phyloP scores from a whole-genome alignment of 345 rosid species.

The Diplotaxis tenuifolia region DNA sequence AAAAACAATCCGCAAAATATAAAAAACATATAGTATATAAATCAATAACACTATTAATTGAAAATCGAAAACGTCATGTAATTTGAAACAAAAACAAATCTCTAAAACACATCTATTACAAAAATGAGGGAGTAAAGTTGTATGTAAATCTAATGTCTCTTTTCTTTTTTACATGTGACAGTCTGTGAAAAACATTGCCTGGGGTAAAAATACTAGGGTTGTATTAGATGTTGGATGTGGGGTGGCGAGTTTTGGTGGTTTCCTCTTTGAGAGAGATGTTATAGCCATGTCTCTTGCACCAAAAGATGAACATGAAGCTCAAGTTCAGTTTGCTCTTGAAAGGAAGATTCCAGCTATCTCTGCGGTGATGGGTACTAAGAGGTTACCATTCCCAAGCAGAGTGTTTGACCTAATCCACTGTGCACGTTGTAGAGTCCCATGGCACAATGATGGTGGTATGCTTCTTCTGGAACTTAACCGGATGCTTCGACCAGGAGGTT shows the following conservation, averaged over 20 bases:
- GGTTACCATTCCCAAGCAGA: constrained; percentile 81
- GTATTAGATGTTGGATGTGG: constrained; percentile 92
- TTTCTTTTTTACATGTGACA: constrained; percentile 23
- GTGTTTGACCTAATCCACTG: constrained; percentile 90
- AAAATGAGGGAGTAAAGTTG: no score
- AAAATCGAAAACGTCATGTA: no score
- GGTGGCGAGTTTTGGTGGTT: constrained; percentile 93
- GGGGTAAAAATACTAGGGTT: constrained; percentile 85
- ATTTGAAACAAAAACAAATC: no score
- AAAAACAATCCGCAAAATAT: no score
- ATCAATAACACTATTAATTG: no score
- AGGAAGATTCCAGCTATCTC: constrained; percentile 95
- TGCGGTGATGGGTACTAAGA: constrained; percentile 92
- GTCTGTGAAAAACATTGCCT: constrained; percentile 66
- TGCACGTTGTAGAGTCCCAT: constrained; percentile 95
- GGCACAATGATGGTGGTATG: constrained; percentile 83
- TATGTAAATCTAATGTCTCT: background rate
- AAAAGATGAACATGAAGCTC: constrained; percentile 96
- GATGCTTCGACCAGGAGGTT: constrained; percentile 83
- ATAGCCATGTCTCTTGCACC: constrained; percentile 95
- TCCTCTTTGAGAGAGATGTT: constrained; percentile 80
- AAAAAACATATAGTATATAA: no score
- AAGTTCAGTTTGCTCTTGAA: constrained; percentile 94
- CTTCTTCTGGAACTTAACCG: constrained; percentile 87
- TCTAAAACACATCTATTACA: no score